Base-by-base conservation (phyloP, 345 rosid species). In the Aquilaria yunnanensis region DNA sequence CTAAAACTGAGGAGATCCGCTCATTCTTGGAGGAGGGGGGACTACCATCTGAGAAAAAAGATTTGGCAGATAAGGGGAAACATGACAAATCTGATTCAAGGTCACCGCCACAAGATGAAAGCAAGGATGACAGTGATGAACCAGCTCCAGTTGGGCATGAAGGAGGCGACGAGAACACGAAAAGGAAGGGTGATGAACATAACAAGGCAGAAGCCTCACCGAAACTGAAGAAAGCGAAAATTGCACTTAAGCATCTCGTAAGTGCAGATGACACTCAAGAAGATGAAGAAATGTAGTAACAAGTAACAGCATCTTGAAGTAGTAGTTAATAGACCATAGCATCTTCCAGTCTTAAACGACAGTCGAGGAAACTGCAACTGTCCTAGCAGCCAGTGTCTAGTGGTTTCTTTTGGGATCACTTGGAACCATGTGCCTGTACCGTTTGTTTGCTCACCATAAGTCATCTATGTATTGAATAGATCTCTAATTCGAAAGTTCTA, bases 201-300 rank as follows among this genome's bases (percentile, higher is more conserved):
- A 74, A 73, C 32, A 30, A 5, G 2, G 56, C 47, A 57, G 92
- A 79, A 71, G 64, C 71, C 52, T 67, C 70, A 0, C 3, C 70
- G 8, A 75, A 66, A 72, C 74, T 74, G 1, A 94, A 91, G 72
- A 86, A 70, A 72, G 80, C 85, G 2, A 91, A 76, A 66, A 79
- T 88, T 52, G 58, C 73, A 41, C 96, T 91, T 47, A 72, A 73
- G 61, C 97, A 90, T 78, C 96, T 93, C 54, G 54, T 76, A 13
- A 78, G 72, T 41, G 71, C 53, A 64, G 97, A 90, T 70, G 96
- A 94, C 61, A 72, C 78, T 0, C 69, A 58, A 69, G 83, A 80
- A 51, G 82, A 69, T 45, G 86, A 73, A 51, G 64, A 63, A 60
- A 45, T 30, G 48, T 64, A 10, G 6, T 60, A 33, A 64, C 32